Conservation (phyloP, 352 stramenopile genomes). For the Globisporangium takayamanum region DNA sequence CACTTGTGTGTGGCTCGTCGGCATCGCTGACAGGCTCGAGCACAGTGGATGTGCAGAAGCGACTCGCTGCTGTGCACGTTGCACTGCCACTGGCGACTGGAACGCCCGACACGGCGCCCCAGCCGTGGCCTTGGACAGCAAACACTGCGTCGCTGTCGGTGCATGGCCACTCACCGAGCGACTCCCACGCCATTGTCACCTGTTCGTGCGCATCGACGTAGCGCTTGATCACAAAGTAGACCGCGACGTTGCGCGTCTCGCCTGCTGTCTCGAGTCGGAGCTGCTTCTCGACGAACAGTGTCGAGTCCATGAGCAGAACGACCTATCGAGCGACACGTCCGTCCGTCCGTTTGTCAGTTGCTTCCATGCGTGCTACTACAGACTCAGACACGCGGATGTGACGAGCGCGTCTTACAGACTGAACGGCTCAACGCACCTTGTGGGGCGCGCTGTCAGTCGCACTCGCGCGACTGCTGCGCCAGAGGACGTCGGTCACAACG, state of each 20-base stretch:
- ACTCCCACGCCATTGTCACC: slow-evolving; percentile 5
- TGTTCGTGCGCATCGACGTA: neutral
- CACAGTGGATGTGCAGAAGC: slow-evolving; percentile 1
- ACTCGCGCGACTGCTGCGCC: neutral
- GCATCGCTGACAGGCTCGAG: neutral
- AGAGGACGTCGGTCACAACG: slow-evolving; percentile 1
- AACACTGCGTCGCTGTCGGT: neutral
- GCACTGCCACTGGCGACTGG: neutral
- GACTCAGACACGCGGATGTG: no score
- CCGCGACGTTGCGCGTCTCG: neutral
- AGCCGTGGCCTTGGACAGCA: slow-evolving; percentile 5
- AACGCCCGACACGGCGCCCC: neutral
- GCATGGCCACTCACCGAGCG: slow-evolving; percentile 7
- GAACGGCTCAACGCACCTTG: no score
- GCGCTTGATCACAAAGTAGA: slow-evolving; percentile 2
- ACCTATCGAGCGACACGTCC: no score
- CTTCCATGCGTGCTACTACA: no score
- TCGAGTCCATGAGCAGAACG: neutral
- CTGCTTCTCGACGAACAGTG: slow-evolving; percentile 6
- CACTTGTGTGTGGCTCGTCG: neutral
- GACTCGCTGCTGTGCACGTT: neutral
- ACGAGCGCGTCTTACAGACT: no score
- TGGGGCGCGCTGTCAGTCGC: no score
- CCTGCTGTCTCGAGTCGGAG: neutral
- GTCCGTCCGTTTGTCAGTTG: no score